phyloP scores from a whole-genome alignment of 345 rosid genomes.

The Gossypium arboreum region DNA sequence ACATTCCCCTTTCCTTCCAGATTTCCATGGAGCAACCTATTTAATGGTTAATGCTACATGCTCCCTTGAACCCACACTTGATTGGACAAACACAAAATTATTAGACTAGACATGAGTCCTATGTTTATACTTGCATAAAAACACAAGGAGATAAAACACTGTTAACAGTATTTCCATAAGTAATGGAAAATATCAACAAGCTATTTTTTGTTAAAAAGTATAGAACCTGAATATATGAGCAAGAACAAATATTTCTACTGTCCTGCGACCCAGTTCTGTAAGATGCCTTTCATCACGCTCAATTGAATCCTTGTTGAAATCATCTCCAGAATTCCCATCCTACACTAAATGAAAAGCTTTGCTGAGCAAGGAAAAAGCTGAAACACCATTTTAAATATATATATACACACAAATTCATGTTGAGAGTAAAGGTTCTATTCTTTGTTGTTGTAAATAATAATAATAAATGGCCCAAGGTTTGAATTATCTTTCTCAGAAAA shows the following conservation, averaged over 20 bases:
- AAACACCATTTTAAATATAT: background rate
- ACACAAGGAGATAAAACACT: background rate
- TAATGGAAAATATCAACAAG: background rate
- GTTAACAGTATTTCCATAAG: background rate
- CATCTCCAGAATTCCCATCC: conserved; percentile 82
- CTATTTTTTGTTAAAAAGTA: background rate
- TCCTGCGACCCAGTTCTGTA: conserved; percentile 85
- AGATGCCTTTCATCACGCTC: conserved; percentile 89
- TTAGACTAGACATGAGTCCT: background rate
- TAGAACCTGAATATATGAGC: conserved; percentile 82
- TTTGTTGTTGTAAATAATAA: background rate
- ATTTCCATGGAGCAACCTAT: background rate
- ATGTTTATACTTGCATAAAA: background rate
- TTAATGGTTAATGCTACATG: background rate
- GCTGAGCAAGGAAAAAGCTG: background rate
- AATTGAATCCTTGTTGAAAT: conserved; percentile 64
- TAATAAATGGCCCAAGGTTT: background rate
- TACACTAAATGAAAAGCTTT: conserved; percentile 26
- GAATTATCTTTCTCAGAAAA: background rate
- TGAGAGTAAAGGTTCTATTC: background rate
- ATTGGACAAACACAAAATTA: background rate
- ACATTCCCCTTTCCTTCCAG: background rate
- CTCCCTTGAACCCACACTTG: background rate
- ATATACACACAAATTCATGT: background rate
- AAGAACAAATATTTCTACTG: conserved; percentile 86